Evolutionary conservation across 2,329 filamentous ascomycete genomes (phyloP).

Genomic region (Neonectria punicea): DNA sequence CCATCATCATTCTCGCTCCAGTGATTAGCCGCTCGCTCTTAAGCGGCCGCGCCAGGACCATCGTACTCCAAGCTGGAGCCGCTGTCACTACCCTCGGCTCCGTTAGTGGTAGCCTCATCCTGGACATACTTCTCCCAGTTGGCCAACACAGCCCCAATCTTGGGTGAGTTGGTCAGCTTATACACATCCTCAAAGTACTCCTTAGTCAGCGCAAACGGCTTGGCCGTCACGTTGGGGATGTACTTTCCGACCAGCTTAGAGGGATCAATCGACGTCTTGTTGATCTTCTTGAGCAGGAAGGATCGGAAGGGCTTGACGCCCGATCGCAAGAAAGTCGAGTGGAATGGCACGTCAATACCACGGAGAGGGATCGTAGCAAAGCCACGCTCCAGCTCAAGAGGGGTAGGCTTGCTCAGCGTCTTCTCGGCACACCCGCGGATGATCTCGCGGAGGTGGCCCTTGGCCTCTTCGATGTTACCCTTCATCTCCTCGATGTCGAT

Average conservation of each 20-base stretch:
- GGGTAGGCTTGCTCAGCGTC: slow-evolving; percentile 88
- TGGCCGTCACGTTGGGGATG: slow-evolving; percentile 97
- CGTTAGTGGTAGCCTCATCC: slow-evolving; percentile 55
- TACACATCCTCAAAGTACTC: slow-evolving; percentile 99
- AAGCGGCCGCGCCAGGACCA: slow-evolving; percentile 55
- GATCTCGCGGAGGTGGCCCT: slow-evolving; percentile 88
- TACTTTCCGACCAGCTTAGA: slow-evolving; percentile 98
- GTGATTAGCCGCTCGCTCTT: slow-evolving; percentile 38
- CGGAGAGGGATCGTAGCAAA: slow-evolving; percentile 97
- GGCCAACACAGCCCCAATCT: slow-evolving; percentile 82
- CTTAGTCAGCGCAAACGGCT: slow-evolving; percentile 94
- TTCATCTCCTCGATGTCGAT: slow-evolving; percentile 96
- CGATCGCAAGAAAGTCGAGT: slow-evolving; percentile 96
- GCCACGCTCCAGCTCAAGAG: slow-evolving; percentile 90
- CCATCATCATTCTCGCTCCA: slow-evolving; percentile 38
- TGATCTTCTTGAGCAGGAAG: slow-evolving; percentile 99
- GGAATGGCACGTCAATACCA: slow-evolving; percentile 99
- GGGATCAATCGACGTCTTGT: slow-evolving; percentile 98
- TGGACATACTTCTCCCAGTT: slow-evolving; percentile 83
- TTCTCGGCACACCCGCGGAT: slow-evolving; percentile 88
- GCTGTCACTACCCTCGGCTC: slow-evolving; percentile 51
- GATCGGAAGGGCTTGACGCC: slow-evolving; percentile 99
- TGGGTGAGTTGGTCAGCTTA: slow-evolving; percentile 84
- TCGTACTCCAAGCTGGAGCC: slow-evolving; percentile 55
- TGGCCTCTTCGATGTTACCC: slow-evolving; percentile 90